Evolutionary conservation across 1,284 basidiomycete species (phyloP).

Genomic region (Lentinula novae-zelandiae): DNA sequence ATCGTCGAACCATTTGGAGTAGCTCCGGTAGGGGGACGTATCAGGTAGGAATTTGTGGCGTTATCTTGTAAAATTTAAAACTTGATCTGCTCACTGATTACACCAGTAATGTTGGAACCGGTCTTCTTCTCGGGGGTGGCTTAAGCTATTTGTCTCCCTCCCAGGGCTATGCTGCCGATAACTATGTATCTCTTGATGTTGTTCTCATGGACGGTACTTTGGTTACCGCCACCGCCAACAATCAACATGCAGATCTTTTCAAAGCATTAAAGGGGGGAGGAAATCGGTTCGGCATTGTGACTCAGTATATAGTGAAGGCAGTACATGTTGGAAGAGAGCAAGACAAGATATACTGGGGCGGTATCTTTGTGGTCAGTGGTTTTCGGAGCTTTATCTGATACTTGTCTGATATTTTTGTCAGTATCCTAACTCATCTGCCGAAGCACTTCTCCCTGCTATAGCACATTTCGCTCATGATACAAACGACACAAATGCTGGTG

Average conservation of each 20-base stretch:
- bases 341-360: slow-evolving; percentile 32
- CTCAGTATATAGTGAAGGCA: slow-evolving; percentile 32
- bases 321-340: slow-evolving; percentile 32
- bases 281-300: slow-evolving; percentile 39
- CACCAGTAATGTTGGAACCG: slow-evolving; percentile 34
- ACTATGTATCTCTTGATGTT: slow-evolving; percentile 31
- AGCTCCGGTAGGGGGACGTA: slow-evolving; percentile 30
- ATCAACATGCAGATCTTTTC: slow-evolving; percentile 35
- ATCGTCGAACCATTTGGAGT: slow-evolving; percentile 31
- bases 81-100: neutral
- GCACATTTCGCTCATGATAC: slow-evolving; percentile 32
- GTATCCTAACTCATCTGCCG: slow-evolving; percentile 26
- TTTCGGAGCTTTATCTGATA: neutral
- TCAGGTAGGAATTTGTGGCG: slow-evolving; percentile 22
- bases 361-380: neutral
- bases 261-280: slow-evolving; percentile 37
- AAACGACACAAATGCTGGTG: slow-evolving; percentile 34
- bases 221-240: slow-evolving; percentile 33
- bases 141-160: slow-evolving; percentile 33
- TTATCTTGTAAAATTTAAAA: neutral
- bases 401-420: neutral
- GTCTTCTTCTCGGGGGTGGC: slow-evolving; percentile 37
- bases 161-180: slow-evolving; percentile 33
- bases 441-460: slow-evolving; percentile 30
- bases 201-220: slow-evolving; percentile 34